These are phyloP conservation scores for Tephrocybe sp. DNA, from an alignment of 768 basidiomycete species.

Conservation along the genomic window DNA sequence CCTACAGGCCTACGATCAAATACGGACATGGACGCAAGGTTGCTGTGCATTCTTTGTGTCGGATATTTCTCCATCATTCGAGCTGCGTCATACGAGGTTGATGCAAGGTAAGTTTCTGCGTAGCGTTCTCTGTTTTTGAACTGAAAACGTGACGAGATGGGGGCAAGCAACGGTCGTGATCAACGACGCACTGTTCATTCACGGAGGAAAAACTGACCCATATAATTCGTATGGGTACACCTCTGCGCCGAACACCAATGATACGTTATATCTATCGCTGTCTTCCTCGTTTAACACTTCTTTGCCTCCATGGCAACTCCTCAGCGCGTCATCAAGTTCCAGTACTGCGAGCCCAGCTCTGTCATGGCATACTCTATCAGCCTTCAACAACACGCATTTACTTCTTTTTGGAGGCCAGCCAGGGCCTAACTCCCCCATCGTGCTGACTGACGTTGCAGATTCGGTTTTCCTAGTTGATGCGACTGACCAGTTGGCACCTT, in stretches of 20 bases:
- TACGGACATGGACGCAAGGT: slow-evolving; percentile 10
- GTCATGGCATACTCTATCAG: slow-evolving; percentile 80
- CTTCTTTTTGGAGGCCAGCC: slow-evolving; percentile 80
- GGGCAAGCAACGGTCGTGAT: slow-evolving; percentile 70
- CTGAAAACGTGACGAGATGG: slow-evolving; percentile 57
- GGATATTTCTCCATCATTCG: slow-evolving; percentile 12
- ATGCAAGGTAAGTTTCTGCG: slow-evolving; percentile 22
- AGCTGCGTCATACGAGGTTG: slow-evolving; percentile 23
- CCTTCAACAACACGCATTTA: slow-evolving; percentile 50
- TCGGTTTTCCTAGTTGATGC: slow-evolving; percentile 62
- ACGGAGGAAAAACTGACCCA: slow-evolving; percentile 81
- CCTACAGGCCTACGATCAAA: slow-evolving; percentile 6
- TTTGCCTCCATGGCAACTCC: slow-evolving; percentile 68
- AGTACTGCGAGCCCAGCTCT: slow-evolving; percentile 58
- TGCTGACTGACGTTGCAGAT: slow-evolving; percentile 54
- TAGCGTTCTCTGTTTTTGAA: neutral
- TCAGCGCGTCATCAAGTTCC: slow-evolving; percentile 47
- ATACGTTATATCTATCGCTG: slow-evolving; percentile 70
- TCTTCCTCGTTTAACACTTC: slow-evolving; percentile 55
- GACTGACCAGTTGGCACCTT: slow-evolving; percentile 32
- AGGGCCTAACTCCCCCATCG: slow-evolving; percentile 54
- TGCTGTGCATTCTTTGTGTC: slow-evolving; percentile 18
- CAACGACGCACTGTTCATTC: slow-evolving; percentile 62
- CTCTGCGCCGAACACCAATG: slow-evolving; percentile 70
- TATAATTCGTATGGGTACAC: slow-evolving; percentile 70